phyloP scores from a whole-genome alignment of 768 basidiomycete genomes.

The Tricholoma sp. region DNA sequence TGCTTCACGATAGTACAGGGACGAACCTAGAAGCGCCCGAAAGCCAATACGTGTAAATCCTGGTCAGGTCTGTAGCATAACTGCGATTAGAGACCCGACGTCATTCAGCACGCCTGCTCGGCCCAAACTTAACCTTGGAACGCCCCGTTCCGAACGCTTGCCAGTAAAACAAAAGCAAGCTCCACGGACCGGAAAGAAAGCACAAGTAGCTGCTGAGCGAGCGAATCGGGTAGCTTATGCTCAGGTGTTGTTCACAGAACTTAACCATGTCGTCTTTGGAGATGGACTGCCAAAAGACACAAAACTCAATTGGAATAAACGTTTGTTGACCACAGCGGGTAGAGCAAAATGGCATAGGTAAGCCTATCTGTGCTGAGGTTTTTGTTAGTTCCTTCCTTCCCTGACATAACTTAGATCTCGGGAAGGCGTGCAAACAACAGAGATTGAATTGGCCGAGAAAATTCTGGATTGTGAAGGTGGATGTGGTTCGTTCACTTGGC shows the following conservation, averaged over 20 bases:
- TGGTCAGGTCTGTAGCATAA: constrained; percentile 6
- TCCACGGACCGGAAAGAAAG: constrained; percentile 33
- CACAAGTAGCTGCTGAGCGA: constrained; percentile 36
- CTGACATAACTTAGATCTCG: constrained; percentile 34
- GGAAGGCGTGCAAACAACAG: constrained; percentile 52
- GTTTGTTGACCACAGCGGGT: constrained; percentile 65
- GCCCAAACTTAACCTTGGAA: neutral
- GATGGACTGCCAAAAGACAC: constrained; percentile 49
- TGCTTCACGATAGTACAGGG: constrained; percentile 15
- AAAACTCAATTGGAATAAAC: constrained; percentile 60
- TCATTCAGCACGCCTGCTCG: neutral
- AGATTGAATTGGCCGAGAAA: constrained; percentile 80
- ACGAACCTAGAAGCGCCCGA: constrained; percentile 46
- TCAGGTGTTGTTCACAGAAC: constrained; percentile 48
- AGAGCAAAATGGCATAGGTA: constrained; percentile 63
- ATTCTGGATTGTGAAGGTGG: constrained; percentile 73
- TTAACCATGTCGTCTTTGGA: constrained; percentile 56
- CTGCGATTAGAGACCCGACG: neutral
- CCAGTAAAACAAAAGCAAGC: constrained; percentile 2
- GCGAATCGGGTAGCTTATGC: constrained; percentile 48
- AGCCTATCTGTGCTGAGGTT: constrained; percentile 2
- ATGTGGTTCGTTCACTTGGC: constrained; percentile 6
- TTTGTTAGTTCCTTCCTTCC: constrained; percentile 2
- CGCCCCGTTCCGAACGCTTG: neutral
- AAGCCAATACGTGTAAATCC: constrained; percentile 34